Conservation (phyloP, 2,329 filamentous ascomycete genomes). For the Fusarium udum region DNA sequence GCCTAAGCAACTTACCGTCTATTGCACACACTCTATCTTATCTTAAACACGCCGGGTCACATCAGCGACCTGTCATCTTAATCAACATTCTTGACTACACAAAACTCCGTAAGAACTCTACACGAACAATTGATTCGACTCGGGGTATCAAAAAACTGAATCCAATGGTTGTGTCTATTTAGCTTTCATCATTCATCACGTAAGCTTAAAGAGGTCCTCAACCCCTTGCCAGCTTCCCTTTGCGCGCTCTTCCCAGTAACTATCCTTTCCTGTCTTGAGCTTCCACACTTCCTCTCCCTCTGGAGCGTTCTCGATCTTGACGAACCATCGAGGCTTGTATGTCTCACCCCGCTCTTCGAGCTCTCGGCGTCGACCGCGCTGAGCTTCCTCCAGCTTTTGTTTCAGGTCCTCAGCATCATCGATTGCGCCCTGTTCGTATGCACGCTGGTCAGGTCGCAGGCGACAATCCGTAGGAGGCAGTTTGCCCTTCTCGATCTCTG, state of each 20-base stretch:
- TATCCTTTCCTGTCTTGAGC: slow-evolving; percentile 81
- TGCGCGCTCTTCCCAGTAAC: slow-evolving; percentile 91
- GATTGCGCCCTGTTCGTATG: slow-evolving; percentile 82
- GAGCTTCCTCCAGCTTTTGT: slow-evolving; percentile 83
- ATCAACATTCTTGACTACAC: not conserved
- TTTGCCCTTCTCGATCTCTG: slow-evolving; percentile 76
- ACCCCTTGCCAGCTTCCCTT: slow-evolving; percentile 72
- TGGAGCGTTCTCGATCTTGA: slow-evolving; percentile 67
- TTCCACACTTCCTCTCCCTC: slow-evolving; percentile 77
- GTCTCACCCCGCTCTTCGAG: slow-evolving; percentile 79
- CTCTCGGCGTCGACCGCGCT: slow-evolving; percentile 77
- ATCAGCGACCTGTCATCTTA: not conserved
- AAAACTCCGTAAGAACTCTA: not conserved
- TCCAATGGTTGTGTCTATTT: slow-evolving; percentile 22
- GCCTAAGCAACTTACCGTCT: not conserved
- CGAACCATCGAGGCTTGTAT: slow-evolving; percentile 86
- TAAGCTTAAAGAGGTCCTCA: slow-evolving; percentile 58
- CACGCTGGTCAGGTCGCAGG: slow-evolving; percentile 85
- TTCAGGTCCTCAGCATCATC: slow-evolving; percentile 88
- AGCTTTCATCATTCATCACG: slow-evolving; percentile 31
- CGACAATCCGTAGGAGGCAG: slow-evolving; percentile 85
- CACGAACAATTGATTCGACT: slow-evolving; percentile 1
- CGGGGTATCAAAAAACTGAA: slow-evolving; percentile 23
- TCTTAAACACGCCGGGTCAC: not conserved
- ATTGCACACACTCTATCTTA: not conserved